Percentiles rank a stretch among this genome's conserved stretches.
These are phyloP conservation scores for Cordyceps pruinosa DNA, from an alignment of 2,329 filamentous ascomycete species.

Conservation along the genomic window DNA sequence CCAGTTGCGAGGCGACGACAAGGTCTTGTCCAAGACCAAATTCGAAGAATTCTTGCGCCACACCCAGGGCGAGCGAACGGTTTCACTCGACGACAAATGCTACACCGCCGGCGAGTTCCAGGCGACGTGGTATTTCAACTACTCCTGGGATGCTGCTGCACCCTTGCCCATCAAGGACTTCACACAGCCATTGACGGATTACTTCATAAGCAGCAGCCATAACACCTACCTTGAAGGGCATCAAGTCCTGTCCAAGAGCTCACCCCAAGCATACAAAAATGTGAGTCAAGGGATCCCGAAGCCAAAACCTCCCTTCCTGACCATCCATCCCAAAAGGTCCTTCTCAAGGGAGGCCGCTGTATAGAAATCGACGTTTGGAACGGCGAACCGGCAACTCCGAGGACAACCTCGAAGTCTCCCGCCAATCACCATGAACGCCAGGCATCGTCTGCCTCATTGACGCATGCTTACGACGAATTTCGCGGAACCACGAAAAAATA, in stretches of 20 bases:
- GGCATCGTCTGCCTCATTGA: constrained; percentile 38
- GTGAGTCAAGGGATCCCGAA: constrained; percentile 40
- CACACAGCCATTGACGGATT: constrained; percentile 69
- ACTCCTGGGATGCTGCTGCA: constrained; percentile 37
- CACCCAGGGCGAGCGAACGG: constrained; percentile 39
- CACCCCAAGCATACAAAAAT: constrained; percentile 69
- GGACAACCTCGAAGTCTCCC: constrained; percentile 30
- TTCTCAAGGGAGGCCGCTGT: constrained; percentile 73
- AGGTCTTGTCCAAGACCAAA: constrained; percentile 25
- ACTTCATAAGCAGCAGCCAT: constrained; percentile 91
- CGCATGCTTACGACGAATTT: constrained; percentile 28
- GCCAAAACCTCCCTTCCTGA: neutral
- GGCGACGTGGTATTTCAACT: constrained; percentile 38
- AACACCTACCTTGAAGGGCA: constrained; percentile 90
- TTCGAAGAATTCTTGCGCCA: constrained; percentile 44
- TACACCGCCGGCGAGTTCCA: constrained; percentile 46
- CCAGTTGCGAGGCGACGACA: constrained; percentile 31
- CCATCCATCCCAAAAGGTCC: constrained; percentile 42
- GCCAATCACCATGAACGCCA: constrained; percentile 39
- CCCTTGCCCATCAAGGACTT: constrained; percentile 49
- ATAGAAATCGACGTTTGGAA: constrained; percentile 97
- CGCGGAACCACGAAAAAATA: constrained; percentile 22
- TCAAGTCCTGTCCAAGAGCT: constrained; percentile 72
- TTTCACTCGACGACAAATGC: constrained; percentile 30
- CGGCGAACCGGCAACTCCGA: constrained; percentile 44